Percentiles rank a stretch among this genome's conserved stretches.
These are phyloP conservation scores for Citrus sinensis DNA, from an alignment of 345 rosid genomes.

Conservation along the genomic window DVS_A1.0 CM039164.1:28595501-28596000, in stretches of 20 bases:
- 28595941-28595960: neutral
- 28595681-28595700: constrained; percentile 30
- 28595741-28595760: constrained; percentile 31
- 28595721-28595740: constrained; percentile 11
- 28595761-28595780: constrained; percentile 25
- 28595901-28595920: constrained; percentile 18
- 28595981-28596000: neutral
- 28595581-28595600: constrained; percentile 14
- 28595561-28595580: constrained; percentile 20
- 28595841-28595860: constrained; percentile 13
- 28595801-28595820: constrained; percentile 20
- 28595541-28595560: constrained; percentile 25
- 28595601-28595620: constrained; percentile 12
- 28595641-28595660: constrained; percentile 13
- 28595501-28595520: constrained; percentile 37
- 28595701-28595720: constrained; percentile 24
- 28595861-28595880: constrained; percentile 1
- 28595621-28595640: constrained; percentile 29
- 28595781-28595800: constrained; percentile 11
- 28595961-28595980: neutral
- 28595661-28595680: constrained; percentile 33
- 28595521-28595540: constrained; percentile 41
- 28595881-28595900: constrained; percentile 21
- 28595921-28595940: neutral
- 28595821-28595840: neutral